A percentile compares a stretch with the other conserved stretches of the same genome.
Conservation (phyloP, 2,329 filamentous ascomycete genomes). For the Colletotrichum sp. region DNA sequence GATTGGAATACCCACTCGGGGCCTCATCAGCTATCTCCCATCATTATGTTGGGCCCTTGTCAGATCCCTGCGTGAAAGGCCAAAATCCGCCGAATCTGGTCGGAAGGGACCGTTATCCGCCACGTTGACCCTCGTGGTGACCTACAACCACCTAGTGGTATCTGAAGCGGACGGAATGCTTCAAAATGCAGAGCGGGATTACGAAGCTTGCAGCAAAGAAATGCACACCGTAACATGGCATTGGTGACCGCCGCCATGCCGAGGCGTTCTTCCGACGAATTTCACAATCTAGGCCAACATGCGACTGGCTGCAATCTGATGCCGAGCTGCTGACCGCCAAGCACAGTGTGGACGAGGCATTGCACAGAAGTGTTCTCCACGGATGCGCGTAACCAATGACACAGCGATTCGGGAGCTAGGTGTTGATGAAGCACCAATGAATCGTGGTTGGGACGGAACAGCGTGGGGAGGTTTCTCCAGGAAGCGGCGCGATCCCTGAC, state of each 20-base stretch:
- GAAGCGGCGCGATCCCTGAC: slow-evolving; percentile 1
- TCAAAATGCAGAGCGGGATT: not conserved
- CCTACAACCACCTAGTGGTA: not conserved
- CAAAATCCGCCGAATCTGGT: not conserved
- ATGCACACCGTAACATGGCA: not conserved
- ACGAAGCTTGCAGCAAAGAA: not conserved
- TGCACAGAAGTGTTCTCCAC: not conserved
- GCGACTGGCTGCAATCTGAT: not conserved
- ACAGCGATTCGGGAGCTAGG: not conserved
- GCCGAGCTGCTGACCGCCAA: not conserved
- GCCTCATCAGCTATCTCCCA: not conserved
- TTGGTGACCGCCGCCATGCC: not conserved
- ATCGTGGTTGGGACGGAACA: not conserved
- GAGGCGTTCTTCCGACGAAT: not conserved
- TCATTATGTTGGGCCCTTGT: not conserved
- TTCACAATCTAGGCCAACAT: not conserved
- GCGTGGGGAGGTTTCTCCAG: not conserved
- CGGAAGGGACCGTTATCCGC: slow-evolving; percentile 3
- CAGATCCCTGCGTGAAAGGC: not conserved
- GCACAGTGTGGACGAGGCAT: not conserved
- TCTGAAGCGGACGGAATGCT: not conserved
- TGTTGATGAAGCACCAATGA: not conserved
- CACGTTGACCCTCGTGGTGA: not conserved
- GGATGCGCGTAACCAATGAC: not conserved
- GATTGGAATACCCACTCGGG: not conserved